A percentile compares a stretch with the other conserved stretches of the same genome.
Conservation (phyloP, 768 basidiomycete genomes). For the Tulasnella sp. region DNA sequence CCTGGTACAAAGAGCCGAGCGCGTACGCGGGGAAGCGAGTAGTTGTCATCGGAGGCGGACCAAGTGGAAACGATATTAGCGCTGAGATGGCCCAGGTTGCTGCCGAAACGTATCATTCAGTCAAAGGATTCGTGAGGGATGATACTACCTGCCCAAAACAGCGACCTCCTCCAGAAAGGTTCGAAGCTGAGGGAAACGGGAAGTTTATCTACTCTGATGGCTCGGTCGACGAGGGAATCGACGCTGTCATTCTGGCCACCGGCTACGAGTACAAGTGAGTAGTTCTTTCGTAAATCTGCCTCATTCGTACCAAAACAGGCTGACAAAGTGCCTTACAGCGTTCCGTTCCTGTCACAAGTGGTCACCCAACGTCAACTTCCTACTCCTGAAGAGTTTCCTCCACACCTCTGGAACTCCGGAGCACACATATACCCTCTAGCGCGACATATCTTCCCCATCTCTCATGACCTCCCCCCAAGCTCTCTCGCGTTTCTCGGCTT, state of each 20-base stretch:
- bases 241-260: slow-evolving; percentile 70
- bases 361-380: background rate
- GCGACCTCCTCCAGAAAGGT: slow-evolving; percentile 40
- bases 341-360: slow-evolving; percentile 6
- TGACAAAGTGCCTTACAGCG: background rate
- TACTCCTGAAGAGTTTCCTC: slow-evolving; percentile 31
- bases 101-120: slow-evolving; percentile 37
- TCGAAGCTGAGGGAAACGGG: slow-evolving; percentile 34
- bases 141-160: slow-evolving; percentile 35
- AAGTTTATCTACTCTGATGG: slow-evolving; percentile 54
- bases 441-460: slow-evolving; percentile 58
- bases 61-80: slow-evolving; percentile 62
- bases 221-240: slow-evolving; percentile 45
- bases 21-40: slow-evolving; percentile 34
- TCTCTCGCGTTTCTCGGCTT: slow-evolving; percentile 63
- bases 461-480: slow-evolving; percentile 37
- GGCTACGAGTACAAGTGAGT: slow-evolving; percentile 51
- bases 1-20: slow-evolving; percentile 54
- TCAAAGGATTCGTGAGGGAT: slow-evolving; percentile 33
- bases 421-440: slow-evolving; percentile 64
- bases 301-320: background rate
- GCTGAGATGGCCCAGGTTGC: slow-evolving; percentile 41
- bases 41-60: slow-evolving; percentile 44
- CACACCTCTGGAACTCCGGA: slow-evolving; percentile 53
- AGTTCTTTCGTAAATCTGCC: slow-evolving; percentile 36